Conservation (phyloP, 108 stramenopile species). For the Licmophora abbreviata region DNA sequence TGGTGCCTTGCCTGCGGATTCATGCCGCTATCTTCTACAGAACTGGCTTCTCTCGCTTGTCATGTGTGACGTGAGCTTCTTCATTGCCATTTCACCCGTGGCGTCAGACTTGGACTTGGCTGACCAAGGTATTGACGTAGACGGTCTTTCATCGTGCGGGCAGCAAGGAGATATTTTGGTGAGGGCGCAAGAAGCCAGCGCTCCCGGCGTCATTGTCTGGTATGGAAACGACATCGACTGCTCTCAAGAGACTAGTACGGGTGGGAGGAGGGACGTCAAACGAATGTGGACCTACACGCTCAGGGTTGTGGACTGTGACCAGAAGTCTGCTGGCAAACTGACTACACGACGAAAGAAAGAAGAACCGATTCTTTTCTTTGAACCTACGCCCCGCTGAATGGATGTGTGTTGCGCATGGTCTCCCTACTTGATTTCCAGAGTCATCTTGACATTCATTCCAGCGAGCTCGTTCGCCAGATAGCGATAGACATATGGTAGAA, state of each 20-base stretch:
- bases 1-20: slow-evolving; percentile 20
- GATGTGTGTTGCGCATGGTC: too few relatives aligned
- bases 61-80: slow-evolving; percentile 69
- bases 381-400: neutral
- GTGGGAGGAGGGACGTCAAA: neutral
- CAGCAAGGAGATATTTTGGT: neutral
- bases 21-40: slow-evolving; percentile 42
- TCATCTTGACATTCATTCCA: slow-evolving; percentile 95
- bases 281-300: slow-evolving; percentile 19
- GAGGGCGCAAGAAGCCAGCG: slow-evolving; percentile 7
- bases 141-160: neutral
- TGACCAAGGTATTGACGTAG: neutral
- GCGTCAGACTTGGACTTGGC: neutral
- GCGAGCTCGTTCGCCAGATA: slow-evolving; percentile 98
- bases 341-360: slow-evolving; percentile 29
- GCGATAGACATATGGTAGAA: slow-evolving; percentile 96
- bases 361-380: slow-evolving; percentile 10
- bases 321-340: slow-evolving; percentile 53
- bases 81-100: slow-evolving; percentile 27
- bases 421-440: slow-evolving; percentile 63
- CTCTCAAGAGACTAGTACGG: neutral
- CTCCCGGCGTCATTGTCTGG: slow-evolving; percentile 10
- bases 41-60: slow-evolving; percentile 63
- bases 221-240: neutral
- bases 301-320: slow-evolving; percentile 58